A percentile compares a stretch with the other conserved stretches of the same genome.
phyloP scores from a whole-genome alignment of 2,329 filamentous ascomycete species.

The Xylariaceae sp. region DNA sequence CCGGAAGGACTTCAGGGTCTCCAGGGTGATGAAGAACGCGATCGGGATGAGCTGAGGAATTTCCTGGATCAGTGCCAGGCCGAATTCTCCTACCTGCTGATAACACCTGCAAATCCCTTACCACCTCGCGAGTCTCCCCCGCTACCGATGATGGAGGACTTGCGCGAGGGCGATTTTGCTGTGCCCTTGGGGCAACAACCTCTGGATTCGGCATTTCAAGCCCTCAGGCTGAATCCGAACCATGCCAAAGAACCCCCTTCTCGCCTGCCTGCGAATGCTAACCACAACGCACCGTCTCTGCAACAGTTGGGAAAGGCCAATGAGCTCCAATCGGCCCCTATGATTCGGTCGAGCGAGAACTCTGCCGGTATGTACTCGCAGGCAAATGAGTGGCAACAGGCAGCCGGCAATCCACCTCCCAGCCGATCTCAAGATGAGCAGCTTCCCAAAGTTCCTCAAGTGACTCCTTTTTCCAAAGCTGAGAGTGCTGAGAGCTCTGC shows the following conservation, averaged over 20 bases:
- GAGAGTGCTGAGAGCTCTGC: conserved; percentile 42
- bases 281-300: conserved; percentile 56
- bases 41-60: conserved; percentile 52
- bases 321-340: conserved; percentile 47
- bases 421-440: conserved; percentile 27
- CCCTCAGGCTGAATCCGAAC: conserved; percentile 49
- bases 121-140: conserved; percentile 63
- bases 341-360: conserved; percentile 53
- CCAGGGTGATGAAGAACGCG: conserved; percentile 40
- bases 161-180: conserved; percentile 55
- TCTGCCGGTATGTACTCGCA: conserved; percentile 40
- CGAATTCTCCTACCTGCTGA: conserved; percentile 67
- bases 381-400: conserved; percentile 29
- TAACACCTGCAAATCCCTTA: conserved; percentile 62
- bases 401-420: conserved; percentile 11
- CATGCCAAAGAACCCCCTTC: conserved; percentile 53
- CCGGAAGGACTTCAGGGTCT: conserved; percentile 38
- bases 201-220: conserved; percentile 35
- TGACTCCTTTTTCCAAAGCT: conserved; percentile 38
- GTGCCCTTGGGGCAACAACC: conserved; percentile 42
- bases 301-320: conserved; percentile 37
- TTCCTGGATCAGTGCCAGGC: conserved; percentile 65
- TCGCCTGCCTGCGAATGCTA: conserved; percentile 51
- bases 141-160: conserved; percentile 56
- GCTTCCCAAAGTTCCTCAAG: conserved; percentile 34